A percentile compares a stretch with the other conserved stretches of the same genome.
These are phyloP conservation scores for Orychophragmus violaceus DNA, from an alignment of 345 rosid genomes.

Conservation along the genomic window DNA sequence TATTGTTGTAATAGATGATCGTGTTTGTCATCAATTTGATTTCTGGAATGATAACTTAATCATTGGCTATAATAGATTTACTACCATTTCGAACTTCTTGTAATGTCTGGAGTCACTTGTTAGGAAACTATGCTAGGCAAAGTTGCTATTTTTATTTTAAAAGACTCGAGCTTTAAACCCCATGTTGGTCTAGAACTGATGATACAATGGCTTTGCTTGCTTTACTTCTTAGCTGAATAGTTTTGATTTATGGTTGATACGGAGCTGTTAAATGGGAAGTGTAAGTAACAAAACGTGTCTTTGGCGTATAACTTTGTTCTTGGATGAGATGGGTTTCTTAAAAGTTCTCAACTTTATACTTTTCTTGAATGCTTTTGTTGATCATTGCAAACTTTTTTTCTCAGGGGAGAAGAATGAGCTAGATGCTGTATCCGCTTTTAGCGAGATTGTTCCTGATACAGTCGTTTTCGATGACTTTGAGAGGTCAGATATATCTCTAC, in stretches of 20 bases:
- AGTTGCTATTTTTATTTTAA: constrained; percentile 3
- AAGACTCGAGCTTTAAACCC: background rate
- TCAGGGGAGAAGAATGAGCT: constrained; percentile 54
- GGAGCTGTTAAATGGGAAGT: background rate
- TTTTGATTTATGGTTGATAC: background rate
- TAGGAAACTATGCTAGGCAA: background rate
- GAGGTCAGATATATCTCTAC: constrained; percentile 33
- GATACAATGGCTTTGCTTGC: background rate
- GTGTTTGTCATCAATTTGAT: too few relatives aligned
- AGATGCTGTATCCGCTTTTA: constrained; percentile 76
- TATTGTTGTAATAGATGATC: too few relatives aligned
- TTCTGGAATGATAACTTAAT: too few relatives aligned
- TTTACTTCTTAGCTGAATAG: background rate
- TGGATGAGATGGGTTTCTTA: background rate
- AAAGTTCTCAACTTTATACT: background rate
- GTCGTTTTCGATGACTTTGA: constrained; percentile 90
- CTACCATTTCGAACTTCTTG: too few relatives aligned
- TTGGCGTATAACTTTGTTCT: background rate
- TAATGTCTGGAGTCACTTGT: background rate
- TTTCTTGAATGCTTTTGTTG: background rate
- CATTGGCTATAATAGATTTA: too few relatives aligned
- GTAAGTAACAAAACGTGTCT: background rate
- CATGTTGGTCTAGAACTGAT: background rate
- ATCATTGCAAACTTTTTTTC: background rate
- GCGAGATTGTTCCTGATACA: constrained; percentile 89